A percentile compares a stretch with the other conserved stretches of the same genome.
These are phyloP conservation scores for Exophiala bonariae DNA, from an alignment of 2,329 filamentous ascomycete genomes.

Conservation along the genomic window DNA sequence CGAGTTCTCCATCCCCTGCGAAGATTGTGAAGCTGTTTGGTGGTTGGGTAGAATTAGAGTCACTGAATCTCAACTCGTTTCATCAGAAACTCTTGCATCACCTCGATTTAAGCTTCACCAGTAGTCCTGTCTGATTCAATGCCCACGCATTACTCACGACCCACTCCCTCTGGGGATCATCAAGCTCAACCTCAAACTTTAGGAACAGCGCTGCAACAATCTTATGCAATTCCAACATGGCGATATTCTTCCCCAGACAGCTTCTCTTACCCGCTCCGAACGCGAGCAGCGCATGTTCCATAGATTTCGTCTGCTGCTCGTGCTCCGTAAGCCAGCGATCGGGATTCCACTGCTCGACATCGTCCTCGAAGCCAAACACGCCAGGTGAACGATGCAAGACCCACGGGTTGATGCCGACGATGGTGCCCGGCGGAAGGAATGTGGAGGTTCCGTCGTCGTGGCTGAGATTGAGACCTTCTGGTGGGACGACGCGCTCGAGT, in stretches of 20 bases:
- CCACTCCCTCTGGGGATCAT: conserved; percentile 17
- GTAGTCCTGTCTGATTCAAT: conserved; percentile 24
- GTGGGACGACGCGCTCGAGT: conserved; percentile 37
- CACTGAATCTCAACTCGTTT: no score
- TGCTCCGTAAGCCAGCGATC: conserved; percentile 32
- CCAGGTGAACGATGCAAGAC: conserved; percentile 30
- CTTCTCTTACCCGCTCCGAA: conserved; percentile 29
- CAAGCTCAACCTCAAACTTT: conserved; percentile 24
- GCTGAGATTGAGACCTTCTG: conserved; percentile 31
- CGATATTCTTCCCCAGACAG: conserved; percentile 33
- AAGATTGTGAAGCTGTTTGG: not conserved
- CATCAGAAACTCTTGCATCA: conserved; percentile 3
- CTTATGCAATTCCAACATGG: conserved; percentile 30
- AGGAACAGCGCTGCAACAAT: conserved; percentile 24
- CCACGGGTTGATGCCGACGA: conserved; percentile 36
- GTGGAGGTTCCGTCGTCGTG: conserved; percentile 25
- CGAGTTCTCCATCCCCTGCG: not conserved
- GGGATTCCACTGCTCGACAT: conserved; percentile 29
- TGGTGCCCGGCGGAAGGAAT: conserved; percentile 30
- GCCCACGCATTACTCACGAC: conserved; percentile 27
- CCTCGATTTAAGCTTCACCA: conserved; percentile 17
- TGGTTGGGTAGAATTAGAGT: no score
- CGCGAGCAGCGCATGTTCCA: conserved; percentile 29
- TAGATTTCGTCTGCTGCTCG: conserved; percentile 21
- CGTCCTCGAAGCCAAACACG: conserved; percentile 24